phyloP scores from a whole-genome alignment of 1,284 basidiomycete genomes.

The Xanthoconium separans region DNA sequence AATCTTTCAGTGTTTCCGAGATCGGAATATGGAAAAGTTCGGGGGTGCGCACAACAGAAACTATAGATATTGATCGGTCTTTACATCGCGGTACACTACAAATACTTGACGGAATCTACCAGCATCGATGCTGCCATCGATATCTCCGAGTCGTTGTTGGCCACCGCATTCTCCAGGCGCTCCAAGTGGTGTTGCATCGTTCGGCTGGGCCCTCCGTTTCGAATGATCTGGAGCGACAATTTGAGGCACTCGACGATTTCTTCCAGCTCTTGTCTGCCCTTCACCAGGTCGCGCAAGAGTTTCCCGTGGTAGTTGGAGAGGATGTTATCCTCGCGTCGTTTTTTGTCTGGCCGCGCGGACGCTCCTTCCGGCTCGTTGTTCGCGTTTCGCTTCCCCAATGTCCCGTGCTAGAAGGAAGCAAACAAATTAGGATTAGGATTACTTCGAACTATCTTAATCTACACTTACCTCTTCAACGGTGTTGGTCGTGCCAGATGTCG shows the following conservation, averaged over 20 bases:
- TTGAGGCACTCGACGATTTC: not conserved
- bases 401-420: not conserved
- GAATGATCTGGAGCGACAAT: not conserved
- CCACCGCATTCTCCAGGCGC: not conserved
- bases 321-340: not conserved
- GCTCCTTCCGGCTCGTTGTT: not conserved
- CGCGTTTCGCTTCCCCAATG: not conserved
- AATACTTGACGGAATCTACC: not conserved
- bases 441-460: not conserved
- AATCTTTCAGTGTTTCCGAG: not conserved
- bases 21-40: not conserved
- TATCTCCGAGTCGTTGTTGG: not conserved
- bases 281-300: not conserved
- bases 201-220: not conserved
- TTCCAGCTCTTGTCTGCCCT: not conserved
- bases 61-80: no score
- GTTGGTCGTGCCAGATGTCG: not conserved
- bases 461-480: not conserved
- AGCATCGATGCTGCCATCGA: not conserved
- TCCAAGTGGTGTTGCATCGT: not conserved
- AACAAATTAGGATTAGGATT: not conserved
- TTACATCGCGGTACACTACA: not conserved
- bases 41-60: no score
- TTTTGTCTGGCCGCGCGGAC: not conserved
- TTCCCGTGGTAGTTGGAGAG: not conserved